Base-by-base conservation (phyloP, 345 rosid species). In the Raphanus raphanistrum region DNA sequence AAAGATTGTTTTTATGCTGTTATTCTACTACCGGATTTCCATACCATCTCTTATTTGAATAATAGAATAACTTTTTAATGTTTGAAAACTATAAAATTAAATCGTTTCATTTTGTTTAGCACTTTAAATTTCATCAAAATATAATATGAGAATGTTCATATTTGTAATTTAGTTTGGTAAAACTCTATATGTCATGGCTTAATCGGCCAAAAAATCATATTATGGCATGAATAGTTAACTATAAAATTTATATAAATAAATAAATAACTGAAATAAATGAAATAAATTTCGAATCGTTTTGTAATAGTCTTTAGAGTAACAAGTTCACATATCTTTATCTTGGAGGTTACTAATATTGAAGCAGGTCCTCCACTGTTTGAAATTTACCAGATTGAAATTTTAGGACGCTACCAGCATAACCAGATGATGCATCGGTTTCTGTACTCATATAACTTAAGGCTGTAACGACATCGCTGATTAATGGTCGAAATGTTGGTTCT, bases 381-480 rank as follows among this genome's bases (percentile, higher is more conserved):
- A 12, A 38, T 27, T 31, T 21, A 61, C 45, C 17, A 28, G 60
- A 72, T 35, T 65, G 29, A 27, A 33, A 74, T 8, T 63, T 63
- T 6, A 74, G 36, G 8, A 33, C 38, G 4, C 26, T 32, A 12
- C n/a, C 15, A 0, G n/a, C 11, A 3, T 10, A 4, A 36, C 66
- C 11, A 45, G 67, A 35, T 31, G 66, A 13, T 41, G 73, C 38
- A 68, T 26, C 59, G 11, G 79, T 41, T 58, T 60, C 2, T 25
- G 62, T 50, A 67, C 86, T 85, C 3, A 89, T 86, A 77, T 71
- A 86, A 74, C 88, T 90, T 6, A 93, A 91, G 16, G 96, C 88
- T 0, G 78, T 76, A 12, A 90, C 97, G 29, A 90, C 90, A 15
- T 93, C 96, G 41, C 87, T 85, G 54, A 90, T 93, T 55, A 84